Conservation (phyloP, 1,284 basidiomycete genomes). For the Fistulina hepatica region DNA sequence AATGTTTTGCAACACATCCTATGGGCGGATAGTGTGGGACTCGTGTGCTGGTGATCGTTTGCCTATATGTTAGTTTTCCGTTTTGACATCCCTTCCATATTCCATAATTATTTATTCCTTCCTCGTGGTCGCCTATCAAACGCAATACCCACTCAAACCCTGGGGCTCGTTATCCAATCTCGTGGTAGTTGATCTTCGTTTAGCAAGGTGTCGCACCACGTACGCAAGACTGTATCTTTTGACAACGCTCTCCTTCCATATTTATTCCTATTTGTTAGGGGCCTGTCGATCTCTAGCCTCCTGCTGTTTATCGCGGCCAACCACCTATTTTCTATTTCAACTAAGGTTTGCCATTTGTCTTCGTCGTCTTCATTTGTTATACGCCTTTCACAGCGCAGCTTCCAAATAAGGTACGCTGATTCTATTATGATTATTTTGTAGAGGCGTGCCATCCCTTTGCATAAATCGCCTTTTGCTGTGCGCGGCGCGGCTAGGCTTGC, state of each 20-base stretch:
- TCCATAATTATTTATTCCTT: too few species aligned
- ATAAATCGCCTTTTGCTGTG: not conserved
- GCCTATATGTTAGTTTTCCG: not conserved
- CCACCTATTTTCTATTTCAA: not conserved
- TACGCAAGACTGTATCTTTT: not conserved
- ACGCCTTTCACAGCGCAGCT: not conserved
- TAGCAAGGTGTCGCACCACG: not conserved
- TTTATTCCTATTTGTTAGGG: not conserved
- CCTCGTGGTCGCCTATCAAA: too few species aligned
- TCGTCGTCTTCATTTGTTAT: too few species aligned
- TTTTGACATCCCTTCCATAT: too few species aligned
- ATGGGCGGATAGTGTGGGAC: not conserved
- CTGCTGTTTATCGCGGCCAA: not conserved
- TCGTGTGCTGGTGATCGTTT: too few species aligned
- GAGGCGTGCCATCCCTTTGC: conserved; percentile 1
- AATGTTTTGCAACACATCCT: not conserved
- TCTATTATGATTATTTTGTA: not conserved
- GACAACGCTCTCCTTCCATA: not conserved
- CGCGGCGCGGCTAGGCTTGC: not conserved
- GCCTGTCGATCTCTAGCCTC: not conserved
- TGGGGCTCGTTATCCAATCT: not conserved
- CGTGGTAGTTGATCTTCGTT: not conserved
- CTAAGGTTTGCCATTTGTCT: not conserved
- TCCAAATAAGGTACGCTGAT: not conserved
- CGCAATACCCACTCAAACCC: conserved; percentile 2